Base-by-base conservation (phyloP, 2,329 filamentous ascomycete genomes). In the Fusarium napiforme region DNA sequence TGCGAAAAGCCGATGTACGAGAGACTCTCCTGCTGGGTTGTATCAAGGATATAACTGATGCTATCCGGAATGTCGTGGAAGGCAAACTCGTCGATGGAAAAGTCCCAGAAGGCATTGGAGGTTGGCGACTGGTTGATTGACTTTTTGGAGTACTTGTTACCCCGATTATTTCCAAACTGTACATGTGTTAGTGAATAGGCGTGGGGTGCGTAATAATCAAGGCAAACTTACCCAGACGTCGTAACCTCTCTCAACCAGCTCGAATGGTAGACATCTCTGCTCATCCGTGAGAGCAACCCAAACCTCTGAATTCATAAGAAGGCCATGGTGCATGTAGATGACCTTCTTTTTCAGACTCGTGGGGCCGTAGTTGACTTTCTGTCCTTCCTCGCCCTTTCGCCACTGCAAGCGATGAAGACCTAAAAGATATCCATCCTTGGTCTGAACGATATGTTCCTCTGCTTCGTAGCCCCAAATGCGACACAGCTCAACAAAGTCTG, bases 81-180 rank as follows among this genome's bases (percentile, higher is more conserved):
- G 53, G 96, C 96, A 80, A 99, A 99, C 79, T 99, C 93, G 80
- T 99, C 96, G 80, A 99, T 98, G 58, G 94, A 97, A 81, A 99
- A 99, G 81, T 98, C 92, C 96, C 96, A 99, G 82, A 99, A 99
- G 19, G 90, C 87, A 42, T 88, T 85, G 5, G 93, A 92, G 2
- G 90, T 92, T 0, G 96, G 95, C 1, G 94, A 92, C 71, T 87
- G 86, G 67, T 92, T 88, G 58, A 95, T 90, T 5, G 92, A 95
- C 84, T 99, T 99, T 83, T 98, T 99, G 50, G 95, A 97, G 84
- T 99, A 99, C 81, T 99, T 99, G 87, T 99, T 99, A 56, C 96
- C 96, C 40, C 96, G 92, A 79, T 99, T 99, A 82, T 99, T 99
- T 57, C 96, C 96, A 71, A 99, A 87, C 93, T 93, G 14, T 7